Percentiles rank a stretch among this genome's conserved stretches.
Evolutionary conservation across 106 monocot genomes (phyloP).

Genomic region (Acanthochlamys bracteata): DNA sequence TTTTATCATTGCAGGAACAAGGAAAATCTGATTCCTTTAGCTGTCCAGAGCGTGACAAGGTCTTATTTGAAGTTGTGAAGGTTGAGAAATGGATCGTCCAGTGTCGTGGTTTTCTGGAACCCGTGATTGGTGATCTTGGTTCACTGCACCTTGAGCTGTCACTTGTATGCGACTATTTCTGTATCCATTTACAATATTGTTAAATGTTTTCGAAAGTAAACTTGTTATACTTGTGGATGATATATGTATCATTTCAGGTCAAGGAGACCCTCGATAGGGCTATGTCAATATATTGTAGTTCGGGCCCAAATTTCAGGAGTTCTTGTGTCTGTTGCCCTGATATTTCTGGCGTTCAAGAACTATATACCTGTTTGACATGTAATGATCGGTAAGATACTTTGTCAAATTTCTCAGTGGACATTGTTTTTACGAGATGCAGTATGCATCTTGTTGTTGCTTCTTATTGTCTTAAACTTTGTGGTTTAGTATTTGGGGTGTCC

Average conservation of each 20-base stretch:
- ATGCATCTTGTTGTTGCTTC: too few relatives aligned
- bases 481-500: neutral
- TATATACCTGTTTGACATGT: constrained; percentile 52
- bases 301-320: constrained; percentile 14
- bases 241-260: constrained; percentile 27
- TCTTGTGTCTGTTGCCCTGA: constrained; percentile 49
- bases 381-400: constrained; percentile 46
- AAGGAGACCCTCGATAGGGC: constrained; percentile 44
- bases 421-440: too few relatives aligned
- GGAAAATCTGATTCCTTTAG: constrained; percentile 43
- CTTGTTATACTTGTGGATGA: neutral
- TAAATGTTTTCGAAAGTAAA: too few relatives aligned
- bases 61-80: constrained; percentile 42
- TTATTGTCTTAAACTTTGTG: neutral
- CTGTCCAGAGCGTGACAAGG: constrained; percentile 50
- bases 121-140: constrained; percentile 29
- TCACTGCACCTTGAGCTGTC: constrained; percentile 35
- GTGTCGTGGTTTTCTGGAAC: constrained; percentile 30
- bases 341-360: constrained; percentile 31
- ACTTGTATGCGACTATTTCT: constrained; percentile 23
- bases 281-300: constrained; percentile 34
- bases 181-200: neutral
- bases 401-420: too few relatives aligned
- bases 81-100: constrained; percentile 52
- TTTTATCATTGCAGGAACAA: constrained; percentile 33